Conservation (phyloP, 345 rosid species). For the Salix dunnii region DNA sequence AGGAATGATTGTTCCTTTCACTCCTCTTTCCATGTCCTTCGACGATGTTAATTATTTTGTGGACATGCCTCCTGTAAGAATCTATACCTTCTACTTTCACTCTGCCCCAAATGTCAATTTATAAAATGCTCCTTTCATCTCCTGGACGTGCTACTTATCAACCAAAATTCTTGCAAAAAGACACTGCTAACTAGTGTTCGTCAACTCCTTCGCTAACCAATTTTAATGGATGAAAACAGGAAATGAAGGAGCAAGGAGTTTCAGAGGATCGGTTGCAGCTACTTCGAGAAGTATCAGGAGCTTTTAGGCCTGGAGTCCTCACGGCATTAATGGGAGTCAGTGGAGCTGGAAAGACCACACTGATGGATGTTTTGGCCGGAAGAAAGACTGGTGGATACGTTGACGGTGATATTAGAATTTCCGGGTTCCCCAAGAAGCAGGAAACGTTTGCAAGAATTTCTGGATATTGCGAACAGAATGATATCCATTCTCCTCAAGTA, state of each 20-base stretch:
- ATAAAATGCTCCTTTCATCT: background rate
- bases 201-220: background rate
- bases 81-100: background rate
- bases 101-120: background rate
- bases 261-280: conserved; percentile 64
- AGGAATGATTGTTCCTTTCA: conserved; percentile 85
- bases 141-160: background rate
- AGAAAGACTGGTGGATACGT: conserved; percentile 87
- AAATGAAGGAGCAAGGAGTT: conserved; percentile 83
- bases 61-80: conserved; percentile 75
- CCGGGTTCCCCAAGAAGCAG: conserved; percentile 78
- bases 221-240: conserved; percentile 41
- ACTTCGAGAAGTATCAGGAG: conserved; percentile 69
- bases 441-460: conserved; percentile 94
- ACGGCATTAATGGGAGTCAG: conserved; percentile 97
- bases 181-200: too few species aligned
- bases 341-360: conserved; percentile 95
- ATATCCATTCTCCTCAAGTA: conserved; percentile 90
- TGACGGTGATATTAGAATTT: conserved; percentile 81
- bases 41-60: conserved; percentile 60
- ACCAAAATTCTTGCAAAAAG: background rate
- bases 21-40: conserved; percentile 77
- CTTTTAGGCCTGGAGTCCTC: conserved; percentile 87
- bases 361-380: conserved; percentile 97
- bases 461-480: conserved; percentile 85